Evolutionary conservation across 371 early-diverging fungal genomes (phyloP), one percentile per base, ranked within the genome.

Genomic region (Fennellomyces sp.): DNA sequence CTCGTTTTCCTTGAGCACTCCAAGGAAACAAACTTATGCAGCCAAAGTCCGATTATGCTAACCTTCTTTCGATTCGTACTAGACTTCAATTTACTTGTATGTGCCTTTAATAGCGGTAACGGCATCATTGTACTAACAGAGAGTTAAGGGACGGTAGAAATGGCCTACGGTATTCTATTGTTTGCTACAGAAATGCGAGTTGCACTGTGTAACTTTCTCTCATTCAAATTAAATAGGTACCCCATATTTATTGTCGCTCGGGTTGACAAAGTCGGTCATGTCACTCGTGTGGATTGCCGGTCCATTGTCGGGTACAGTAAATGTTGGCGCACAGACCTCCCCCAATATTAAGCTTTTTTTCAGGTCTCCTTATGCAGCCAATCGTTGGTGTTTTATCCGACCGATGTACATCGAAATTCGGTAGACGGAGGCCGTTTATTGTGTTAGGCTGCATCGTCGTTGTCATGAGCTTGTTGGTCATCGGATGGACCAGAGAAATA

Each of bases 201-300:
- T 45, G 7, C 15, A 3, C 17, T 0, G 26, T 26, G 30, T 55
- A 31, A 58, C 36, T 26, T 2, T 15, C 39, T 39, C 17, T 11
- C 39, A 39, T 52, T 29, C 7, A 25, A 41, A 28, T 42, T 47
- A 12, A n/a, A 49, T 60, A 80, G 97, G 97, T 29, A 94, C 97
- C 5, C 96, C 96, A 0, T 95, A 93, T 68, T 74, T 97, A 30
- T 77, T 92, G 23, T 86, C 90, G 3, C 76, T 97, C n/a, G 95
- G 95, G 0, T 69, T 97, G 38, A 80, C 91, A 19, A 91, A 93
- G 64, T 84, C 95, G 3, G 68, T 87, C 47, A 90, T 92, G 82
- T 94, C 96, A 5, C 74, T 97, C 23, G 97, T 97, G 10, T 97
- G 98, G 98, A 84, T 97, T 58, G 96, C 96, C 10, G 98, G 98